phyloP scores from a whole-genome alignment of 805 yeast genomes.

The Myxozyma vanderwaltii region DNA sequence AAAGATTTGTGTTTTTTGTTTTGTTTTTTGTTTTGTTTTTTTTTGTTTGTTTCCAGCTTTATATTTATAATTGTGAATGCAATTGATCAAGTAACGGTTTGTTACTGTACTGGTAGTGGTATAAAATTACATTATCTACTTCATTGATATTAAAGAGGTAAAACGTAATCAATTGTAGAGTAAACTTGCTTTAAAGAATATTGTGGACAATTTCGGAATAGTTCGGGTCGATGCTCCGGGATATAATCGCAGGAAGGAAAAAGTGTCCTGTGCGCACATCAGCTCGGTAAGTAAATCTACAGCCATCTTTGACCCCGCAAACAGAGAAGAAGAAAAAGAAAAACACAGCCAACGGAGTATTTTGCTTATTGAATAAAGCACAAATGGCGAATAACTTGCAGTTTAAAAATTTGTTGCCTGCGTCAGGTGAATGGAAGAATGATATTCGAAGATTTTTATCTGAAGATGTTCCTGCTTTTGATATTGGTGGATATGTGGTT shows the following conservation, averaged over 20 bases:
- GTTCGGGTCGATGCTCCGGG: background rate
- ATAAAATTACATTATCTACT: no score
- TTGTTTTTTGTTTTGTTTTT: no score
- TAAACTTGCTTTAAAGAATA: no score
- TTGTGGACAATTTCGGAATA: background rate
- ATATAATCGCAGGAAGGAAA: background rate
- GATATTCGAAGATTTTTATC: slow-evolving; percentile 72
- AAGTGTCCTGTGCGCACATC: background rate
- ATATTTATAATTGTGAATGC: background rate
- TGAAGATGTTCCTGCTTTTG: slow-evolving; percentile 93
- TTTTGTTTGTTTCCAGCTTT: no score
- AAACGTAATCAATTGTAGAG: no score
- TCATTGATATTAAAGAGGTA: no score
- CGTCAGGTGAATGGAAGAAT: slow-evolving; percentile 77
- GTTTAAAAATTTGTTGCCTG: slow-evolving; percentile 62
- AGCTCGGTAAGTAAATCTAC: background rate
- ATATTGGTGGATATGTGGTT: slow-evolving; percentile 94
- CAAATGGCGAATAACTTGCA: slow-evolving; percentile 12
- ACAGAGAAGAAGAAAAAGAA: no score
- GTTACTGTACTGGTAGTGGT: no score
- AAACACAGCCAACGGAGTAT: no score
- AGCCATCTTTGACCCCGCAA: no score
- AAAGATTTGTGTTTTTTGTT: background rate
- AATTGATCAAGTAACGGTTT: background rate
- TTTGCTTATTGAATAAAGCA: background rate